Evolutionary conservation across 2,329 filamentous ascomycete genomes (phyloP).

Genomic region (Aspergillus sclerotialis): DNA sequence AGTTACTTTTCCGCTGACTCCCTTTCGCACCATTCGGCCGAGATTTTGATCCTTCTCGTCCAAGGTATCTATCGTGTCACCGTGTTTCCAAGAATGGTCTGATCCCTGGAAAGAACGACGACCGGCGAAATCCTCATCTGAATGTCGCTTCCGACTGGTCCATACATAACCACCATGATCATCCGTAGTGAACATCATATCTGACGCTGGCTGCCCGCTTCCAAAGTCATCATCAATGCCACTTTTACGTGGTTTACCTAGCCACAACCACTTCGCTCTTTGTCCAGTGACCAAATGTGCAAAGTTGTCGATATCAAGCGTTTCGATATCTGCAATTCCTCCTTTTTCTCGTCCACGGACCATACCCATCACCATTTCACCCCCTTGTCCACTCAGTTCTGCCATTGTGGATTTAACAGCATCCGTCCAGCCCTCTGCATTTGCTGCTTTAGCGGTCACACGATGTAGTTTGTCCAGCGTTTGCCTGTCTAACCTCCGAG

Average conservation of each 20-base stretch:
- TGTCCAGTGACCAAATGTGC: slow-evolving; percentile 71
- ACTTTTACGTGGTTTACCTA: slow-evolving; percentile 73
- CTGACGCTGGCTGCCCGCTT: slow-evolving; percentile 26
- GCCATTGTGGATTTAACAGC: slow-evolving; percentile 93
- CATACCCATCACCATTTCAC: slow-evolving; percentile 93
- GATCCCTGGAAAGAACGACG: slow-evolving; percentile 22
- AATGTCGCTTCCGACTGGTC: slow-evolving; percentile 34
- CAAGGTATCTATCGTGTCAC: slow-evolving; percentile 17
- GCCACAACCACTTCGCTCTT: slow-evolving; percentile 88
- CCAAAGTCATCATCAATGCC: slow-evolving; percentile 23
- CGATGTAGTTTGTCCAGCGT: slow-evolving; percentile 76
- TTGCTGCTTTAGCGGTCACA: slow-evolving; percentile 82
- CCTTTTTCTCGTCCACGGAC: slow-evolving; percentile 80
- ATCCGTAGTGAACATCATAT: slow-evolving; percentile 39
- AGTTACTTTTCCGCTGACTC: slow-evolving; percentile 68
- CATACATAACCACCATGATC: slow-evolving; percentile 41
- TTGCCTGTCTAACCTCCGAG: slow-evolving; percentile 71
- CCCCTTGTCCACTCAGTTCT: slow-evolving; percentile 87
- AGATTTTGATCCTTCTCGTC: slow-evolving; percentile 42
- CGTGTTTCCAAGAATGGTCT: slow-evolving; percentile 23
- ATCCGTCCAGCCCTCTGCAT: slow-evolving; percentile 81
- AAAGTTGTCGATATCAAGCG: slow-evolving; percentile 79
- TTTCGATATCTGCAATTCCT: slow-evolving; percentile 88
- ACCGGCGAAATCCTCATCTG: slow-evolving; percentile 31
- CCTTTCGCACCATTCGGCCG: slow-evolving; percentile 66